Base-by-base conservation (phyloP, 495 filamentous ascomycete species). In the Podospora bellae-mahoneyi region DNA sequence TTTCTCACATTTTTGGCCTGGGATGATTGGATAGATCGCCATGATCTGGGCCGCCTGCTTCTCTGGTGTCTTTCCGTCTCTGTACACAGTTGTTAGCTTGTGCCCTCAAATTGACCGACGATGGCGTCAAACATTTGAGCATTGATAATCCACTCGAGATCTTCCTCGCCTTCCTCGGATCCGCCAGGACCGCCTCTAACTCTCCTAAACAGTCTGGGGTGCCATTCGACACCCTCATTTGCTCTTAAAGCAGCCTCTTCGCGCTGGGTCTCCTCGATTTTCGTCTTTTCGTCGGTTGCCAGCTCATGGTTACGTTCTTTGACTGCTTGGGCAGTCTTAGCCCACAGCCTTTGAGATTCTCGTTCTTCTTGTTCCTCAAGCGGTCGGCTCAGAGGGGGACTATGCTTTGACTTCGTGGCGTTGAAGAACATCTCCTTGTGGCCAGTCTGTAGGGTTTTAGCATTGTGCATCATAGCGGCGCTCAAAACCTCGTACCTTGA, bases 141-240 rank as follows among this genome's bases (percentile, higher is more conserved):
- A 75, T 93, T 90, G 73, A 99, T 90, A 72, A 98, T 92, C 92
- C 92, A 99, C 77, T 99, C 96, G 26, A 99, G 82, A 66, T 91
- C 90, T 66, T 87, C 87, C 73, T 97, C 92, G 19, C 93, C 94
- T 71, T 96, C 94, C 62, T 92, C 91, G 6, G 83, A 72, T 16
- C 89, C 90, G 54, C 87, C 88, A 19, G 88, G 88, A 3, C 92
- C 92, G 39, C 89, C 90, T 30, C 86, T 84, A 10, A 96, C 89
- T 64, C 74, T 75, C 68, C 92, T 85, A 83, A 99, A 99, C 19
- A 97, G 85, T 66, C 85, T 85, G 7, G 95, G 94, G 64, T 87
- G 88, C 96, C 96, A 99, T 68, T 96, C 93, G 16, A 94, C 82
- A 60, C 91, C 92, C 10, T 95, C 89, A 32, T 93, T 88, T 39